Base-by-base conservation (phyloP, 176 grass and related monocot genomes). In the Thinopyrum elongatum region DNA sequence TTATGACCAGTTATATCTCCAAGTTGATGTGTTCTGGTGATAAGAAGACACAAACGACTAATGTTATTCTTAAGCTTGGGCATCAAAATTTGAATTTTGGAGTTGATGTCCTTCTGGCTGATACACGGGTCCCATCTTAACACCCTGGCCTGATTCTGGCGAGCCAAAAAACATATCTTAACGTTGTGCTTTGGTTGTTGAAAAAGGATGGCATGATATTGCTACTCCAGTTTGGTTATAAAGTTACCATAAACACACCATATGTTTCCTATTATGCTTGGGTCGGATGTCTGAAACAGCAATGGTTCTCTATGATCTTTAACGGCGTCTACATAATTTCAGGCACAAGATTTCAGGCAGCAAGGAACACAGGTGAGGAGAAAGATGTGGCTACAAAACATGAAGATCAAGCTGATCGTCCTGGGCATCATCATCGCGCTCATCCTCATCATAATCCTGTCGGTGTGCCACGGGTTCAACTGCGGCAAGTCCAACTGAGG, bases 361-460 rank as follows among this genome's bases (percentile, higher is more conserved):
- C 89, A 94, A 75, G 92, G 95, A 31, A 95, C 92, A 5, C 62
- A 93, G 39, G 89, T 97, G 30, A 83, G 92, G 78, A 84, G 95
- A 84, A 97, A 97, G 90, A 97, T 97, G 95, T 97, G 95, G 95
- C 73, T 97, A 12, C 92, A 97, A 55, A 97, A 97, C 83, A 97
- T 97, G 95, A 97, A 97, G 85, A 93, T 97, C 35, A 97, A 97
- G 85, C 90, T 97, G 3, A 97, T 97, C 7, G 95, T 97, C 17
- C 82, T 97, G 7, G 92, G 89, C 57, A 97, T 97, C 79, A 97
- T 95, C 15, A 84, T 97, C 3, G 95, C 92, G 3, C 78, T 97
- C 21, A 95, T 97, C 42, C 92, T 97, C 12, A 95, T 97, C 80
- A 97, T 97, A 16, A 76, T 97, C 76, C 82, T 95, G 63, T 97